These are phyloP conservation scores for Tolypocladium tundrense DNA, from an alignment of 2,329 filamentous ascomycete genomes.

Conservation along the genomic window DNA sequence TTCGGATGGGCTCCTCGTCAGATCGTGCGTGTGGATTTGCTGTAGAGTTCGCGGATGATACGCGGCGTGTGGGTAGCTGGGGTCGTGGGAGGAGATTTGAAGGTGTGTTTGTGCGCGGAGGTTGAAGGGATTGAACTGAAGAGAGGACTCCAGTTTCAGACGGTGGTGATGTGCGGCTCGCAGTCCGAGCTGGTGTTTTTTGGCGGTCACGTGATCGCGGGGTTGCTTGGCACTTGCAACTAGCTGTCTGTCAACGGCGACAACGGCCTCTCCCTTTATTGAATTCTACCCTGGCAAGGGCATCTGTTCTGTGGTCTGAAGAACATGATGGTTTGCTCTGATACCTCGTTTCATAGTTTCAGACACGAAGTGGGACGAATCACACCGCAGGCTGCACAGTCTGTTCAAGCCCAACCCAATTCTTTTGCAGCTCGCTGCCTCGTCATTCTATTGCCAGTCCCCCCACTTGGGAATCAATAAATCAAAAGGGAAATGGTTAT, in stretches of 20 bases:
- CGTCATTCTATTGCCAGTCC: neutral
- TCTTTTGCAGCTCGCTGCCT: neutral
- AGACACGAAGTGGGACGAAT: neutral
- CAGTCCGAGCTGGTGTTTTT: conserved; percentile 11
- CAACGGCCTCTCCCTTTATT: neutral
- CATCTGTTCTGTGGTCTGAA: neutral
- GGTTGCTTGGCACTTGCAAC: conserved; percentile 10
- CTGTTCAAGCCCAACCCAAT: neutral
- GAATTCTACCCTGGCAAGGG: neutral
- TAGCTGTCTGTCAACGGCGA: neutral
- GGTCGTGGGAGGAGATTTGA: conserved; percentile 7
- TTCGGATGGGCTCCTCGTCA: neutral
- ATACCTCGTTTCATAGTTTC: neutral
- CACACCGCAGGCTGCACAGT: neutral
- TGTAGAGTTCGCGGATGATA: neutral
- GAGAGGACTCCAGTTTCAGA: conserved; percentile 1
- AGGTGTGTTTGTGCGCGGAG: conserved; percentile 7
- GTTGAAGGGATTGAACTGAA: conserved; percentile 3
- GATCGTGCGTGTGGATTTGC: neutral
- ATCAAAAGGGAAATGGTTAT: neutral
- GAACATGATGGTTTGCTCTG: neutral
- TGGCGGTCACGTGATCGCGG: conserved; percentile 23
- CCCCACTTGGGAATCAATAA: neutral
- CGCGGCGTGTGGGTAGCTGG: neutral
- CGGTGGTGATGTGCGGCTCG: conserved; percentile 19